These are phyloP conservation scores for Candida namnaoensis DNA, from an alignment of 805 yeast genomes.

Conservation along the genomic window DNA sequence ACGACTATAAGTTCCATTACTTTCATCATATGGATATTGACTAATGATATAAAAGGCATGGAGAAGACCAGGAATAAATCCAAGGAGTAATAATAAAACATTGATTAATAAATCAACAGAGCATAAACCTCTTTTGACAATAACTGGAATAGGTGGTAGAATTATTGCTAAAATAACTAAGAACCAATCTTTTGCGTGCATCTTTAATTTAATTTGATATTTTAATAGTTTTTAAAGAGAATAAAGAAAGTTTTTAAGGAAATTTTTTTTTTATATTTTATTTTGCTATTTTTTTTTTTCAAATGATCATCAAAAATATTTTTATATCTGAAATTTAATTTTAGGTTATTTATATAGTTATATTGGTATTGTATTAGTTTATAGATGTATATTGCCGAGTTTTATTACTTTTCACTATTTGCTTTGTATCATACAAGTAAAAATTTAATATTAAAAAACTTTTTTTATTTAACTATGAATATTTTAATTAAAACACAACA, in stretches of 20 bases:
- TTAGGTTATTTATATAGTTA: too few relatives aligned
- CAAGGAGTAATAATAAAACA: conserved; percentile 48
- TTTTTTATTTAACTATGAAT: too few relatives aligned
- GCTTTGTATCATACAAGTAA: too few relatives aligned
- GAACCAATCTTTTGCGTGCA: conserved; percentile 48
- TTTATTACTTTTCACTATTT: too few relatives aligned
- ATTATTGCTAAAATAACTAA: conserved; percentile 60
- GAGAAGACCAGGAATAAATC: conserved; percentile 62
- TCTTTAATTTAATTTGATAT: conserved; percentile 5
- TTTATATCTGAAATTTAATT: too few relatives aligned
- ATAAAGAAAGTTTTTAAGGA: not conserved
- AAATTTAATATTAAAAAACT: too few relatives aligned
- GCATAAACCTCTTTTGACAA: conserved; percentile 52
- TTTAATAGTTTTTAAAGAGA: too few relatives aligned
- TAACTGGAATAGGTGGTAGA: conserved; percentile 67
- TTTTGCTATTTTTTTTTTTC: too few relatives aligned
- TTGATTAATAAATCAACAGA: conserved; percentile 57
- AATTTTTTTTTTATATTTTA: not conserved
- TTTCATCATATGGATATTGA: conserved; percentile 35
- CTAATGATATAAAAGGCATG: conserved; percentile 64
- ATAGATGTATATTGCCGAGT: too few relatives aligned
- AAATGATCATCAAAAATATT: too few relatives aligned
- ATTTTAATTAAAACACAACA: too few relatives aligned
- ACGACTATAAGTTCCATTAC: conserved; percentile 8
- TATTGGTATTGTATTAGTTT: too few relatives aligned